phyloP scores from a whole-genome alignment of 208 protist species.

The Leptomonas pyrrhocoris region DNA sequence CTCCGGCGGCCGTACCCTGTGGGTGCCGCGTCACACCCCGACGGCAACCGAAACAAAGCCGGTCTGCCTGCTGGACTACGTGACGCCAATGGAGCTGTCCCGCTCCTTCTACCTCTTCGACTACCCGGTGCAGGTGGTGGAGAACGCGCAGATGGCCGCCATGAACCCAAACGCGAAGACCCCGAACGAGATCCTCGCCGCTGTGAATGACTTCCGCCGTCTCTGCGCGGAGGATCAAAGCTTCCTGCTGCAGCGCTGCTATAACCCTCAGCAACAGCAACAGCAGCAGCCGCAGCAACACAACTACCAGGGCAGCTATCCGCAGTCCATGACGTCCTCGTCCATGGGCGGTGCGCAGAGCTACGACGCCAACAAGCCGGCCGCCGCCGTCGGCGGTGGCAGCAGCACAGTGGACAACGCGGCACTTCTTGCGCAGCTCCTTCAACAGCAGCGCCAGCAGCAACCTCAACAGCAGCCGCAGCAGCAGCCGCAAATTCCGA shows the following conservation, averaged over 20 bases:
- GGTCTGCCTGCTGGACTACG: slow-evolving; percentile 69
- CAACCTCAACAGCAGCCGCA: slow-evolving; percentile 25
- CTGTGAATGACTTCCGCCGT: slow-evolving; percentile 83
- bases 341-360: background rate
- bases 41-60: slow-evolving; percentile 53
- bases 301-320: slow-evolving; percentile 20
- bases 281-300: slow-evolving; percentile 6
- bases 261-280: slow-evolving; percentile 49
- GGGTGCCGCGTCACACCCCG: slow-evolving; percentile 82
- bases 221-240: slow-evolving; percentile 64
- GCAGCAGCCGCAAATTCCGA: slow-evolving; percentile 13
- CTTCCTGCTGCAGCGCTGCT: slow-evolving; percentile 75
- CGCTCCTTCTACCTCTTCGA: slow-evolving; percentile 90
- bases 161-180: slow-evolving; percentile 75
- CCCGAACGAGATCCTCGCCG: slow-evolving; percentile 64
- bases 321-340: slow-evolving; percentile 17
- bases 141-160: slow-evolving; percentile 50
- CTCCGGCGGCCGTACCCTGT: slow-evolving; percentile 77
- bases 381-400: background rate
- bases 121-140: slow-evolving; percentile 71
- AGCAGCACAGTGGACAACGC: slow-evolving; percentile 12
- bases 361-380: slow-evolving; percentile 11
- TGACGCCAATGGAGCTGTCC: slow-evolving; percentile 74
- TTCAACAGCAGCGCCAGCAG: slow-evolving; percentile 34
- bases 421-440: slow-evolving; percentile 24